phyloP scores from a whole-genome alignment of 495 filamentous ascomycete genomes.

The Penicillium goetzii region DNA sequence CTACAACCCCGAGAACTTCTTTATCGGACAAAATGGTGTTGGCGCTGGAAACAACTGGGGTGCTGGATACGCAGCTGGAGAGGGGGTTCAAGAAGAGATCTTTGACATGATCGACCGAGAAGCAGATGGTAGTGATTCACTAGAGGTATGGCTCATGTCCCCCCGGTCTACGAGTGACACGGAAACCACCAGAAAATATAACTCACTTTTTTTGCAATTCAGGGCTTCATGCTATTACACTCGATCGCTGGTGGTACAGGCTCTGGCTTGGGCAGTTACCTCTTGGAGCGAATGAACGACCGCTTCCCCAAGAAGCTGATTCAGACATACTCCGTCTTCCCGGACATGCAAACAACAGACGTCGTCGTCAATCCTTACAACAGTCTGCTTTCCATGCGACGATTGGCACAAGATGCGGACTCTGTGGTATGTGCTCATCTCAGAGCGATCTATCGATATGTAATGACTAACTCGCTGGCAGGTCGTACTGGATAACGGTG shows the following conservation, averaged over 20 bases:
- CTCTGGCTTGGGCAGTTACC: slow-evolving; percentile 89
- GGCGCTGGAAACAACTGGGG: slow-evolving; percentile 99
- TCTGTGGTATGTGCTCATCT: slow-evolving; percentile 64
- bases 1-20: slow-evolving; percentile 99
- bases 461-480: slow-evolving; percentile 23
- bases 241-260: slow-evolving; percentile 97
- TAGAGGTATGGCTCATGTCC: slow-evolving; percentile 64
- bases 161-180: not conserved
- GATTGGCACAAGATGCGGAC: slow-evolving; percentile 93
- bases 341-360: slow-evolving; percentile 83
- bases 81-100: slow-evolving; percentile 91
- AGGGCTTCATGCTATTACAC: slow-evolving; percentile 98
- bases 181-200: not conserved
- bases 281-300: slow-evolving; percentile 96
- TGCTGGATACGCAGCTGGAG: slow-evolving; percentile 89
- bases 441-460: not conserved
- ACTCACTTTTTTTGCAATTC: not conserved
- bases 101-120: slow-evolving; percentile 99
- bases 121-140: slow-evolving; percentile 94
- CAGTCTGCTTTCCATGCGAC: slow-evolving; percentile 86
- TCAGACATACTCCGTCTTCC: slow-evolving; percentile 98
- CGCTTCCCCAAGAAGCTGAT: slow-evolving; percentile 98
- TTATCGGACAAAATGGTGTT: slow-evolving; percentile 84
- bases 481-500: slow-evolving; percentile 97
- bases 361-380: slow-evolving; percentile 99